Evolutionary conservation across 148 eudicot species (phyloP).

Genomic region (Vaccinium corymbosum): DNA sequence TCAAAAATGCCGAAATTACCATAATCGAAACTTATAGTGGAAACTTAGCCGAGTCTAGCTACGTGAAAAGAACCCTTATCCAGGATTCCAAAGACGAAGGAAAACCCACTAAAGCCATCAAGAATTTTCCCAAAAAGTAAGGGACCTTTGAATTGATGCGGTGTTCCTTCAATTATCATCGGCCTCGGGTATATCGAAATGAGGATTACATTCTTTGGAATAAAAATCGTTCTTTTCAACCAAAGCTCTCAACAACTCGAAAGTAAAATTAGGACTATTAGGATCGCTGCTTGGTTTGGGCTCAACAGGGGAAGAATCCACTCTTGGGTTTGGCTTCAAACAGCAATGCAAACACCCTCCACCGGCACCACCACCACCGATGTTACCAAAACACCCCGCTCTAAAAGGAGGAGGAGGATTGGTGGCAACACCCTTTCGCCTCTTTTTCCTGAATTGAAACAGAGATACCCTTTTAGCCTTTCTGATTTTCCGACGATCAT

Average conservation of each 20-base stretch:
- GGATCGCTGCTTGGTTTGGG: slow-evolving; percentile 33
- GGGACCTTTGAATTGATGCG: too few relatives aligned
- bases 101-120: background rate
- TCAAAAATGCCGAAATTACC: too few relatives aligned
- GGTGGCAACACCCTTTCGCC: slow-evolving; percentile 4
- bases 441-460: slow-evolving; percentile 28
- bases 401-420: slow-evolving; percentile 15
- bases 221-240: slow-evolving; percentile 79
- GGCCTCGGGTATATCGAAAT: slow-evolving; percentile 26
- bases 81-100: background rate
- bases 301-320: slow-evolving; percentile 34
- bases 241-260: slow-evolving; percentile 44
- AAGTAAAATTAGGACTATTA: slow-evolving; percentile 30
- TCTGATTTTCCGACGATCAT: background rate
- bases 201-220: slow-evolving; percentile 71
- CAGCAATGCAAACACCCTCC: slow-evolving; percentile 38
- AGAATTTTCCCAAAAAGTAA: background rate
- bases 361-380: slow-evolving; percentile 8
- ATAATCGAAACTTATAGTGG: too few relatives aligned
- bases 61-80: background rate
- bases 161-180: background rate
- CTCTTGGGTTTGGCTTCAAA: slow-evolving; percentile 32
- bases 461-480: slow-evolving; percentile 19
- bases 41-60: too few relatives aligned
- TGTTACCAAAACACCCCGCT: slow-evolving; percentile 17